phyloP scores from a whole-genome alignment of 129 eudicot species.

The Flaveria ramosissima region DNA sequence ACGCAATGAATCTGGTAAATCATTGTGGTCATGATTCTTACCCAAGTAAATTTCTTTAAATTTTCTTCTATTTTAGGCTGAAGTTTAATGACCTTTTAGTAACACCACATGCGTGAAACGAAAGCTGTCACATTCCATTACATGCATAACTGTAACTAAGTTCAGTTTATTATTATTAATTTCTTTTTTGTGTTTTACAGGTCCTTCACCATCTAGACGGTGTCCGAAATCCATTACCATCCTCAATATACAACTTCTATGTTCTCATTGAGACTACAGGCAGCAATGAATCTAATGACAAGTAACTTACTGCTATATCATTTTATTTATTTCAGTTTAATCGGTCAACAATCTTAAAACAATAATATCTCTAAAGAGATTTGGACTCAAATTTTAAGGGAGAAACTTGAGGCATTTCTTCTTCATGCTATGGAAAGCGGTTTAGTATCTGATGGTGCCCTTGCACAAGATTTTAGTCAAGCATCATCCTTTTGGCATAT shows the following conservation, averaged over 20 bases:
- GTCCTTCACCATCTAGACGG: slow-evolving; percentile 76
- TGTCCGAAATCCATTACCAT: slow-evolving; percentile 87
- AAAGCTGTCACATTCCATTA: background rate
- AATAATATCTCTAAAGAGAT: background rate
- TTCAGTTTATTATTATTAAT: background rate
- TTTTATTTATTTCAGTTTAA: background rate
- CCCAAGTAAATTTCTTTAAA: background rate
- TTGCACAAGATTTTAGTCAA: slow-evolving; percentile 93
- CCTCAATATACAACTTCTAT: slow-evolving; percentile 78
- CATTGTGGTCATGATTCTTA: slow-evolving; percentile 7
- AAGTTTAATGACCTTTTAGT: background rate
- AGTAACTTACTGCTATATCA: slow-evolving; percentile 45
- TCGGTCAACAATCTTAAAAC: background rate
- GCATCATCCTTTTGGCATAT: slow-evolving; percentile 92
- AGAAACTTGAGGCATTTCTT: slow-evolving; percentile 91
- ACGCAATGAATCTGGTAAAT: slow-evolving; percentile 81
- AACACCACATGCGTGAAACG: background rate
- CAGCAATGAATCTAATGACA: slow-evolving; percentile 86
- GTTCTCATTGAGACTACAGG: slow-evolving; percentile 97
- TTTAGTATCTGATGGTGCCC: slow-evolving; percentile 76
- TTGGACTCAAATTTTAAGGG: slow-evolving; percentile 48
- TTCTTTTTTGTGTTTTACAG: slow-evolving; percentile 39
- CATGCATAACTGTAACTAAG: background rate
- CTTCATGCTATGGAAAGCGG: slow-evolving; percentile 78
- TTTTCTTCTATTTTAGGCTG: background rate